These are phyloP conservation scores for Ceratocystiopsis sp. DNA, from an alignment of 2,329 filamentous ascomycete species.

Conservation along the genomic window DNA sequence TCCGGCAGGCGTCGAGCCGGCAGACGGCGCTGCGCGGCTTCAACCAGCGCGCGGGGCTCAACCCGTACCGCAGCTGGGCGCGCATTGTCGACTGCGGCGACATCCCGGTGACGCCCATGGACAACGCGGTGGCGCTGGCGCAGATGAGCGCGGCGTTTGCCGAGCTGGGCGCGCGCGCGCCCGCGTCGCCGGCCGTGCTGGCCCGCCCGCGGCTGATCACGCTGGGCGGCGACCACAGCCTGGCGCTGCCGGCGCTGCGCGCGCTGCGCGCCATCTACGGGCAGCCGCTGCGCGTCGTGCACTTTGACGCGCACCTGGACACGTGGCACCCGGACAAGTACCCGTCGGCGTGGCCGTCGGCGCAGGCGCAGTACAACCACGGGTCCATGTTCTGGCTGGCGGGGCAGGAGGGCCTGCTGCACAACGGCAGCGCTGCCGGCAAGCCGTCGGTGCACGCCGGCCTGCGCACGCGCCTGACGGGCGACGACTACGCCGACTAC, in stretches of 20 bases:
- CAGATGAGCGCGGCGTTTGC: conserved; percentile 74
- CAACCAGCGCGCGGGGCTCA: conserved; percentile 67
- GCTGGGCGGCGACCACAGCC: conserved; percentile 56
- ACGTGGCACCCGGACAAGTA: conserved; percentile 77
- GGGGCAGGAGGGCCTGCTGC: conserved; percentile 60
- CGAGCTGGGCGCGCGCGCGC: conserved; percentile 37
- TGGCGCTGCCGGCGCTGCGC: conserved; percentile 52
- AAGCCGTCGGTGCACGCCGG: conserved; percentile 68
- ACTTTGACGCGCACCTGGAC: conserved; percentile 66
- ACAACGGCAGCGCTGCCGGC: conserved; percentile 37
- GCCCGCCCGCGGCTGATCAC: conserved; percentile 42
- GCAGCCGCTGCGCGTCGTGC: conserved; percentile 48
- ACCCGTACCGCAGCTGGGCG: conserved; percentile 69
- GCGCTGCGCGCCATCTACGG: conserved; percentile 46
- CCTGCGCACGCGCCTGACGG: conserved; percentile 58
- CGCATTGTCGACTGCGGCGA: conserved; percentile 78
- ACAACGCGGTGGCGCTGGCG: conserved; percentile 62
- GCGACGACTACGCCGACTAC: conserved; percentile 47
- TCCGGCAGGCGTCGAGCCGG: conserved; percentile 65
- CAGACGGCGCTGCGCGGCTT: conserved; percentile 68
- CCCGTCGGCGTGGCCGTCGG: conserved; percentile 53
- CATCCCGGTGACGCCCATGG: conserved; percentile 71
- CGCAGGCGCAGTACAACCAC: conserved; percentile 66
- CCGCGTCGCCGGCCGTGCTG: conserved; percentile 16
- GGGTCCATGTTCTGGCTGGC: conserved; percentile 89